These are phyloP conservation scores for Solanum pinnatisectum DNA, from an alignment of 257 asterid species.

Conservation along the genomic window DNA sequence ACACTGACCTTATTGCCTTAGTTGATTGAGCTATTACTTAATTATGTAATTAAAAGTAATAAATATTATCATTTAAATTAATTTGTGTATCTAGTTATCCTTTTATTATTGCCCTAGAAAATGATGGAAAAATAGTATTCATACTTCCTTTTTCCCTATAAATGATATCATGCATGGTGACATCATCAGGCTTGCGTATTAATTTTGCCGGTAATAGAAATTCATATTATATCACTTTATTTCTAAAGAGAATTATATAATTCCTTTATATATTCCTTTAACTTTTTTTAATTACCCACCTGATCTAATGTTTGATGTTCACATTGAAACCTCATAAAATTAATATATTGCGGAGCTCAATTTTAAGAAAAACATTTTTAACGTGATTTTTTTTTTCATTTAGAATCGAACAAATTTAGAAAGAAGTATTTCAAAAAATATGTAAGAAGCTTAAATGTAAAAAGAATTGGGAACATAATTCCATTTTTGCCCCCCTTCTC, in stretches of 20 bases:
- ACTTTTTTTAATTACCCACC: too few relatives aligned
- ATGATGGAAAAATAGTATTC: not conserved
- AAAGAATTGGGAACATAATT: not conserved
- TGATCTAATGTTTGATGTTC: too few relatives aligned
- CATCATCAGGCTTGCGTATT: not conserved
- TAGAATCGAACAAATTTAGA: not conserved
- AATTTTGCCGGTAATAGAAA: not conserved
- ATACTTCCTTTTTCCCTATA: not conserved
- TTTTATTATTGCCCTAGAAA: not conserved
- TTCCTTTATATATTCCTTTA: not conserved
- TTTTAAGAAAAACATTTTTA: too few relatives aligned
- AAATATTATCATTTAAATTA: too few relatives aligned
- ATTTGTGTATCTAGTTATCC: not conserved
- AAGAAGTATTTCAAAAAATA: not conserved
- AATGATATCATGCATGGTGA: not conserved
- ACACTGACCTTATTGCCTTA: not conserved
- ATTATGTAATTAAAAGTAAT: too few relatives aligned
- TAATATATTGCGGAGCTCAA: too few relatives aligned
- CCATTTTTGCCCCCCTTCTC: not conserved
- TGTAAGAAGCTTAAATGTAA: not conserved
- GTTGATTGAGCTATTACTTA: not conserved
- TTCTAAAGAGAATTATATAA: not conserved
- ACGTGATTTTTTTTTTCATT: too few relatives aligned
- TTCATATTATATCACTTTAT: not conserved
- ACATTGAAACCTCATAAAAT: too few relatives aligned